These are phyloP conservation scores for Aspergillus luchuensis DNA, from an alignment of 2,329 filamentous ascomycete genomes.

Conservation along the genomic window DNA sequence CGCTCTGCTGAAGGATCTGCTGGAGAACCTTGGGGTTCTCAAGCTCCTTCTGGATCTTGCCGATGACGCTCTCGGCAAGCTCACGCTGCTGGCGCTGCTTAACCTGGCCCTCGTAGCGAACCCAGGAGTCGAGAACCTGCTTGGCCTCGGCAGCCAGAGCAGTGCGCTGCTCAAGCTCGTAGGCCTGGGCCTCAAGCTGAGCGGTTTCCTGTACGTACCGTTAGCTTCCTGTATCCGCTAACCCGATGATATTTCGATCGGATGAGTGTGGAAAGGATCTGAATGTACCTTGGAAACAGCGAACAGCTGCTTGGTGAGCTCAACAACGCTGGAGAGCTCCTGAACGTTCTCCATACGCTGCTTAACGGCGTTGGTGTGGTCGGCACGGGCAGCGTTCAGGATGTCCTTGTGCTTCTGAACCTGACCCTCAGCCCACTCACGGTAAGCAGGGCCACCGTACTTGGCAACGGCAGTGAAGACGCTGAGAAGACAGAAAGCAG, in stretches of 20 bases:
- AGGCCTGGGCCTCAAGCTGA: slow-evolving; percentile 91
- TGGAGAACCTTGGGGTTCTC: slow-evolving; percentile 96
- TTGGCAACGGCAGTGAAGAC: slow-evolving; percentile 92
- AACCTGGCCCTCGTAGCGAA: slow-evolving; percentile 96
- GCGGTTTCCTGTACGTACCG: slow-evolving; percentile 76
- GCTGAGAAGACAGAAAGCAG: slow-evolving; percentile 86
- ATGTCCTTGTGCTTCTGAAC: slow-evolving; percentile 92
- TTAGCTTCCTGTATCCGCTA: slow-evolving; percentile 12
- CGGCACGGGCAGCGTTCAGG: slow-evolving; percentile 87
- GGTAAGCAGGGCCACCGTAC: slow-evolving; percentile 90
- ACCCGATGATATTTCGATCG: background rate
- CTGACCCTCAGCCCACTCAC: slow-evolving; percentile 86
- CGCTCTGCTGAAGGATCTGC: slow-evolving; percentile 96
- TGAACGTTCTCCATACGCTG: slow-evolving; percentile 89
- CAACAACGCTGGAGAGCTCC: slow-evolving; percentile 91
- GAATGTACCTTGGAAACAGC: slow-evolving; percentile 87
- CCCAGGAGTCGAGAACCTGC: slow-evolving; percentile 94
- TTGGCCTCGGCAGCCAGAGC: slow-evolving; percentile 91
- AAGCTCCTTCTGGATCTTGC: slow-evolving; percentile 98
- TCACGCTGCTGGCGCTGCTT: slow-evolving; percentile 99
- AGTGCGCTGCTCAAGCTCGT: slow-evolving; percentile 95
- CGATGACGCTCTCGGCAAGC: slow-evolving; percentile 87
- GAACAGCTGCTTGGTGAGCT: slow-evolving; percentile 95
- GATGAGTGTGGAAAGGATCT: background rate
- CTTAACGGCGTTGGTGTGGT: slow-evolving; percentile 96